These are phyloP conservation scores for Salix udensis DNA, from an alignment of 345 rosid species.

Conservation along the genomic window DNA sequence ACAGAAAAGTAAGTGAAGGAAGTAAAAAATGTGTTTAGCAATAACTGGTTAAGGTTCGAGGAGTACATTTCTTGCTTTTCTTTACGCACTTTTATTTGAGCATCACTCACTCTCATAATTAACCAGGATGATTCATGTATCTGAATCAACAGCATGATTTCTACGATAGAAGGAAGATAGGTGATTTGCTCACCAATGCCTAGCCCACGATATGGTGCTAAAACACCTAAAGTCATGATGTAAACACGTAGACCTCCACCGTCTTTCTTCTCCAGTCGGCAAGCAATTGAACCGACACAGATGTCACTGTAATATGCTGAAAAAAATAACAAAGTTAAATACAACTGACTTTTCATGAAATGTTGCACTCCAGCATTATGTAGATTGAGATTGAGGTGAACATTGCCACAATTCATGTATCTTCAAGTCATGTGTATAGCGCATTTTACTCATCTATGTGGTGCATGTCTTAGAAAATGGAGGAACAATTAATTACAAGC, in stretches of 20 bases:
- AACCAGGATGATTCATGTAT: background rate
- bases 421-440: background rate
- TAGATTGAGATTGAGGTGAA: background rate
- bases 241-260: conserved; percentile 64
- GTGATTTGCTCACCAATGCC: conserved; percentile 68
- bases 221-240: conserved; percentile 96
- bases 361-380: background rate
- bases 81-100: background rate
- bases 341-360: background rate
- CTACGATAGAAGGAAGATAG: background rate
- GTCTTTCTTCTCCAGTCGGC: conserved; percentile 95
- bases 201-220: conserved; percentile 91
- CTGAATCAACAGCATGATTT: background rate
- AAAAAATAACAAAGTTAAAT: conserved; percentile 13
- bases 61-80: background rate
- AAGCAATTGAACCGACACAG: conserved; percentile 93
- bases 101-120: background rate
- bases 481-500: background rate
- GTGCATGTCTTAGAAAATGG: background rate
- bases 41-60: background rate
- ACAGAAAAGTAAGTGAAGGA: background rate
- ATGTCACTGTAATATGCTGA: conserved; percentile 91
- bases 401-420: background rate
- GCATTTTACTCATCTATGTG: background rate
- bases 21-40: background rate